Base-by-base conservation (phyloP, 768 basidiomycete genomes). In the Xerocomus spinulosus region DNA sequence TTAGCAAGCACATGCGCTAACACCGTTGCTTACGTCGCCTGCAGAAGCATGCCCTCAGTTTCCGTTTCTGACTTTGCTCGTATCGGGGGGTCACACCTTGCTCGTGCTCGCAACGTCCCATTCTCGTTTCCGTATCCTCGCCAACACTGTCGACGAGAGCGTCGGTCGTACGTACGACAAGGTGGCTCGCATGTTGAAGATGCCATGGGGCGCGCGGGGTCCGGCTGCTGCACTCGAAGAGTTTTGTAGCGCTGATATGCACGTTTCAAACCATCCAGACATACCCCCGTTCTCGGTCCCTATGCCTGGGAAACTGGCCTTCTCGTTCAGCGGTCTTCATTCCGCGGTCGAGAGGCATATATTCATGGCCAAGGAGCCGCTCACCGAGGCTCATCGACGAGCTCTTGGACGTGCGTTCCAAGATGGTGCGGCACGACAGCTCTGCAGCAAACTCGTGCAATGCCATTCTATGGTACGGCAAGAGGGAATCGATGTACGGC, bases 31-130 rank as follows among this genome's bases (percentile, higher is more conserved):
- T 13, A 90, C 92, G 0, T 69, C 76, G 8, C 68, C 66, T 46
- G 49, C 68, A 0, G 45, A 54, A 9, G 57, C 74, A 20, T 44
- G 72, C 59, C 68, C 92, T 64, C 44, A 57, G 20, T 97, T 87
- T 63, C 95, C 95, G 0, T 97, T 94, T 71, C 76, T 98, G 29
- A 85, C 87, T 0, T 73, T 97, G 12, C 76, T 98, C 15, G 75
- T 95, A 40, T 94, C 92, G 0, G 95, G 95, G n/a, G 94, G 94
- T 3, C 95, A 98, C 63, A 93, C 94, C 0, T 73, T 97, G 32
- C 75, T 98, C 30, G 74, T 96, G 1, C 81, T 95, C 10, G 89
- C 84, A 1, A 72, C 63, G 0, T 82, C 83, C 2, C 63, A 66
- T 23, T 71, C 69, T 5, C 67, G 72, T 0, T 96, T 89, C 63